Conservation (phyloP, 495 filamentous ascomycete species). For the Saxophila tyrrhenica region DNA sequence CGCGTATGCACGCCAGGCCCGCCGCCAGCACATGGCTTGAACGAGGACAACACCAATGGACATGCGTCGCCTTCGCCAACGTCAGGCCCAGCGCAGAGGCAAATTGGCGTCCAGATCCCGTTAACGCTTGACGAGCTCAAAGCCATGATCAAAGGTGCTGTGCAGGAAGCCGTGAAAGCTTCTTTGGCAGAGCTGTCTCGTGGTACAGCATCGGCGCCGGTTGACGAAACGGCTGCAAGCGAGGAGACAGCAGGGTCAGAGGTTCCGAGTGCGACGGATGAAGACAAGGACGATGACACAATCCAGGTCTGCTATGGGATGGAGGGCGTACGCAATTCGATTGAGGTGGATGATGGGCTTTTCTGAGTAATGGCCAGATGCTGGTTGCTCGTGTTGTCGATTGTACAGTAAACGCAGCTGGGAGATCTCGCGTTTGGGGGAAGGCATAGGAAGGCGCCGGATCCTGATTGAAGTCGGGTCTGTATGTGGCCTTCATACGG, state of each 20-base stretch:
- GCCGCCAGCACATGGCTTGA: neutral
- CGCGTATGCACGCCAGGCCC: constrained; percentile 16
- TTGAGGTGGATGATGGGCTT: neutral
- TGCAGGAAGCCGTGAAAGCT: constrained; percentile 10
- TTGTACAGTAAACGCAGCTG: too few relatives aligned
- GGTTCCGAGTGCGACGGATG: neutral
- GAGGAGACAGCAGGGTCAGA: neutral
- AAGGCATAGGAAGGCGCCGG: neutral
- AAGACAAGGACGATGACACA: neutral
- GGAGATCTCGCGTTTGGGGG: too few relatives aligned
- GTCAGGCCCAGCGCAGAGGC: neutral
- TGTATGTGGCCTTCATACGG: neutral
- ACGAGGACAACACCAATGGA: neutral
- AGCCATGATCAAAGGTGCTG: constrained; percentile 14
- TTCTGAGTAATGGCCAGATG: neutral
- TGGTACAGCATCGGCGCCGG: neutral
- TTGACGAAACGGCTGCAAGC: neutral
- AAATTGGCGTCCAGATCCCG: constrained; percentile 3
- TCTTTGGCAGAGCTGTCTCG: neutral
- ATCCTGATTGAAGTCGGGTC: neutral
- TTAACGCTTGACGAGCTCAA: constrained; percentile 11
- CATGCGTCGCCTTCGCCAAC: neutral
- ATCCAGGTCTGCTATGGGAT: neutral
- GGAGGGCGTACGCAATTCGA: neutral
- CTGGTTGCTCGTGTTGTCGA: neutral